Evolutionary conservation across 139 green algal species (phyloP), one percentile per base, ranked within the genome.

Genomic region (Asterochloris erici): DNA sequence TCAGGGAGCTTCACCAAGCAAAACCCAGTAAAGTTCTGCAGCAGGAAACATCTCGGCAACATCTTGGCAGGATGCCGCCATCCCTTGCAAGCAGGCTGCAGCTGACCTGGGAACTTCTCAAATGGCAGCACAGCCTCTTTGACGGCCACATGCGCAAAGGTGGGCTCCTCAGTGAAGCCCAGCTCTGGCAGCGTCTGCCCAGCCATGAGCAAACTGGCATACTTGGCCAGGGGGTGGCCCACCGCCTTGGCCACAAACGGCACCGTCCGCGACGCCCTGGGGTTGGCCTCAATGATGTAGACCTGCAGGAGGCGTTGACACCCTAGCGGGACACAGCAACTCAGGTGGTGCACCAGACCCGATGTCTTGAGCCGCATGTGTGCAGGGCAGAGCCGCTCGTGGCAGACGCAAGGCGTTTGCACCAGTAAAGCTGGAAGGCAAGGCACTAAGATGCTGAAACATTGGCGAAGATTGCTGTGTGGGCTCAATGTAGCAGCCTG

Each of bases 221-320:
- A 99, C 84, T 95, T 97, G 71, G 95, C 97, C 62, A 99, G 93
- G 16, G 97, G 97, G 89, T 98, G 95, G 26, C 97, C 96, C 38
- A 99, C 93, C 14, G 97, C 97, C 91, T 99, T 99, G 79, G 96
- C 92, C 77, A 99, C 97, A 85, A 99, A 99, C 0, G 97, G 97
- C 64, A 99, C 97, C 19, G 97, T 99, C 73, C 97, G 89, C 0
- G 93, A 98, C 0, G 97, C 97, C 61, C 97, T 92, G 17, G 97
- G 97, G 90, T 99, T 99, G 80, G 97, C 97, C 88, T 99, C 97
- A 70, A 99, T 99, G 88, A 99, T 99, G 91, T 98, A 99, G 24
- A 96, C 92, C 85, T 95, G 87, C 29, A 60, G 11, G 6, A 6
- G 38, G 38, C 2, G 38, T 2, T 54, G 38, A 54, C 2, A 54